Conservation (phyloP, 2,329 filamentous ascomycete genomes). For the Colletotrichum liriopes region DNA sequence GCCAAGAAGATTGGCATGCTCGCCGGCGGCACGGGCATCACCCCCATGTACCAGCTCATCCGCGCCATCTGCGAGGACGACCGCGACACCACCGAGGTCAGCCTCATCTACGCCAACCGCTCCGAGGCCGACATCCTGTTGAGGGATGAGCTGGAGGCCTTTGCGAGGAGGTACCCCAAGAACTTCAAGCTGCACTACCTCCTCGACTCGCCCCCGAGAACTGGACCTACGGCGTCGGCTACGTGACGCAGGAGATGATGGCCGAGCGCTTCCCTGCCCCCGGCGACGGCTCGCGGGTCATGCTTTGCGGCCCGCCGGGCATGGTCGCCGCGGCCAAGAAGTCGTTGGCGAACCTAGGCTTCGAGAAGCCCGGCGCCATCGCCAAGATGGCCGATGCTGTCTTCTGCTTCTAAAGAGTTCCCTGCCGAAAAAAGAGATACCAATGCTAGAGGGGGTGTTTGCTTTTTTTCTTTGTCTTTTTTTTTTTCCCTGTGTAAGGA, state of each 20-base stretch:
- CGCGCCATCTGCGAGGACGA: constrained; percentile 71
- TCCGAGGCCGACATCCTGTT: constrained; percentile 73
- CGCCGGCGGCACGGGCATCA: constrained; percentile 60
- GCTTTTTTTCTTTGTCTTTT: neutral
- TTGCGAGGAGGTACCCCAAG: constrained; percentile 64
- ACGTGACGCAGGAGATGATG: constrained; percentile 67
- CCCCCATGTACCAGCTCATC: constrained; percentile 67
- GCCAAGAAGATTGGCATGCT: constrained; percentile 68
- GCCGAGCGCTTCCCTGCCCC: constrained; percentile 63
- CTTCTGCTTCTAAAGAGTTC: constrained; percentile 63
- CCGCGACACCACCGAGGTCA: constrained; percentile 70
- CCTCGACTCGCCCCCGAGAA: constrained; percentile 61
- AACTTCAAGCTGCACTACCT: constrained; percentile 72
- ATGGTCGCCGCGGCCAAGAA: constrained; percentile 73
- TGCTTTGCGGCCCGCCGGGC: constrained; percentile 74
- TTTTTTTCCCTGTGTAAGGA: neutral
- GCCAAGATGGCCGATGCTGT: constrained; percentile 70
- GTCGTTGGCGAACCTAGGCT: constrained; percentile 64
- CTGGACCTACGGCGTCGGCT: constrained; percentile 67
- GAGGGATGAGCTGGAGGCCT: constrained; percentile 68
- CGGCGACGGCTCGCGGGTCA: constrained; percentile 63
- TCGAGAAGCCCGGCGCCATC: constrained; percentile 63
- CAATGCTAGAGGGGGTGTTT: neutral
- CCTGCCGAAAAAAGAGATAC: neutral
- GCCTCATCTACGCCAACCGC: constrained; percentile 72